phyloP scores from a whole-genome alignment of 177 flowering plant genomes.

The Vitis hybrid region DNA sequence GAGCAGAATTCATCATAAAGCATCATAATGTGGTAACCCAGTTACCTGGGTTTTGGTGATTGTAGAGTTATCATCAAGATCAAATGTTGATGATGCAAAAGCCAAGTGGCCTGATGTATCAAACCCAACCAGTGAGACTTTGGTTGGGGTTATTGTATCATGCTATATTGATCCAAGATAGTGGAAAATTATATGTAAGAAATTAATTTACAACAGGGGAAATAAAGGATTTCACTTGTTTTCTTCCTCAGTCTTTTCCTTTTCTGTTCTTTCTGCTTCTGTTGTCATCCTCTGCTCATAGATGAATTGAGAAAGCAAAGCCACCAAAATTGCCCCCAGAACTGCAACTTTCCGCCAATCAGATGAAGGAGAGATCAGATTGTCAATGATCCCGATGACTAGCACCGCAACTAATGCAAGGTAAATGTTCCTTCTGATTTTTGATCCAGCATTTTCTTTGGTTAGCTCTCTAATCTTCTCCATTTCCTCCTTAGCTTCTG shows the following conservation, averaged over 20 bases:
- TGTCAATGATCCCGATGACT: constrained; percentile 42
- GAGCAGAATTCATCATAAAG: constrained; percentile 15
- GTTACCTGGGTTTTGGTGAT: constrained; percentile 41
- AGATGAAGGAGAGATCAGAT: constrained; percentile 40
- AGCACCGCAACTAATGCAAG: constrained; percentile 58
- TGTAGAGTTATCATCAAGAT: constrained; percentile 39
- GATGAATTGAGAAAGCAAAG: constrained; percentile 56
- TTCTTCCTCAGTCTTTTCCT: constrained; percentile 26
- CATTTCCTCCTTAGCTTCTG: constrained; percentile 54
- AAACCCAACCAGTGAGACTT: constrained; percentile 46
- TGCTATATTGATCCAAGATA: constrained; percentile 33
- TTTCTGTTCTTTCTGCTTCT: constrained; percentile 33
- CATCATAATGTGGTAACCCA: constrained; percentile 31
- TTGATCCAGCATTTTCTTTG: constrained; percentile 55
- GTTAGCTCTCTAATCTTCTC: constrained; percentile 51
- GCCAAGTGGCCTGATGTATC: constrained; percentile 59
- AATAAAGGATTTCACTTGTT: constrained; percentile 12
- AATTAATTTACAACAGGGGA: background rate
- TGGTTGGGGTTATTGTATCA: constrained; percentile 63
- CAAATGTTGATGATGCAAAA: constrained; percentile 49
- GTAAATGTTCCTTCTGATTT: constrained; percentile 65
- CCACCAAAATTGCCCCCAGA: constrained; percentile 63
- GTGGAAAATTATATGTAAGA: background rate
- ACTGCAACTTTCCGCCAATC: constrained; percentile 69
- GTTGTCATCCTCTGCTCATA: constrained; percentile 66